Evolutionary conservation across 805 yeast species (phyloP), one percentile per base, ranked within the genome.

Genomic region (Barnettozyma populi): DNA sequence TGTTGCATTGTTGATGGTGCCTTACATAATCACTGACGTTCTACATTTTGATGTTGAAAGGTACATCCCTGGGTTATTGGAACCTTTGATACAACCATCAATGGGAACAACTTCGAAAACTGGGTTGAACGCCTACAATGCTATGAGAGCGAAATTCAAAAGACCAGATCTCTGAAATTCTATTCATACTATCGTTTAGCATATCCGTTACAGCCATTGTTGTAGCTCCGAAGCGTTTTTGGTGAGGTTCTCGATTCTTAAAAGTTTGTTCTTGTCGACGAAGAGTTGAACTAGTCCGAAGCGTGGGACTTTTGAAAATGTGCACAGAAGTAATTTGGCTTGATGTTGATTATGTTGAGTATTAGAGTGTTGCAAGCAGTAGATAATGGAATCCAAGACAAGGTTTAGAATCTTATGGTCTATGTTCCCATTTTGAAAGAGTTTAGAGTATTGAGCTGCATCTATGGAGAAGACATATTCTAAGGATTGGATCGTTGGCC

Each of bases 341-440:
- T 45, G 34, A 3, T 10, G 18, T 14, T 37, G 41, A 37, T 23
- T 20, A 3, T 37, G 18, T 2, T 7, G 41, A 14, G 41, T 7
- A 23, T 37, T 18, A 21, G 3, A 2, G 21, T 20, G 9, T n/a
- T 37, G 6, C 10, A 54, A 14, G 0, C n/a, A 18, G 20, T 44
- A 35, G 3, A 46, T 25, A 1, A 53, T 60, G 0, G 84, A 75
- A 25, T 74, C 76, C 8, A 80, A 43, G 47, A 68, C 73, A 49
- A 77, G 73, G n/a, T 65, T 66, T 7, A 80, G 59, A 49, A 75
- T 70, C 11, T 71, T 75, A 0, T 73, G 54, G 35, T 80, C 86
- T 1, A 81, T 59, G 1, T 82, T 82, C 9, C 74, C 68, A 4
- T 56, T 46, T 7, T 58, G 54, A 47, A 76, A 80, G 2, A 74